Base-by-base conservation (phyloP, 768 basidiomycete species). In the Stropharia rugosoannulata region DNA sequence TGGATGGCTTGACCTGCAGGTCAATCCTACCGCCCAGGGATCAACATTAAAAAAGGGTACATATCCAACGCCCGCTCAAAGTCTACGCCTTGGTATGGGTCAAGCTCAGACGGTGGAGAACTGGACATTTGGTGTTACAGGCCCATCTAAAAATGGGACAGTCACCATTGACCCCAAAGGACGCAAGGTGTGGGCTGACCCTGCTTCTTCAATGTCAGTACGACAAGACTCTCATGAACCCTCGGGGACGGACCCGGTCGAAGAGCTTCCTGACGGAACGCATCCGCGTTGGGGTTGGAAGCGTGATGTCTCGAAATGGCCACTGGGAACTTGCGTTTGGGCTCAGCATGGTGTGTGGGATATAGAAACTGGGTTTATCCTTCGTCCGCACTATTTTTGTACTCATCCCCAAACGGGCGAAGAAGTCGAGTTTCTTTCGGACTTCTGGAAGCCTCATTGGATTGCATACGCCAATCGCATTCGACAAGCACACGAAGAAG, bases 291-390 rank as follows among this genome's bases (percentile, higher is more conserved):
- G 91, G 85, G 91, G 93, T 0, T 98, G 94, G 93, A 84, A 72
- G 58, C 83, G 95, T 44, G 86, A 85, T 52, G 64, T 70, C 3
- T 60, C 71, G 1, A 65, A 72, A 1, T 96, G 94, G 89, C 73
- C 78, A 46, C 76, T 93, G 1, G 95, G 95, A 3, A 82, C 74
- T 13, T 93, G 90, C 66, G 67, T 93, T 12, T 97, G 94, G 94
- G 93, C 93, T 0, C 80, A 81, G 64, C 93, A 96, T 63, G 89
- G 85, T 56, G 87, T 97, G 0, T 98, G 95, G 95, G 89, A 96
- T 65, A 56, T 84, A 58, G 78, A 84, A 56, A 81, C 84, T 0
- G 86, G 88, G 1, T 80, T 77, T 49, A 61, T 94, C 15, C 73
- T 93, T 55, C 74, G 76, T 13, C 86, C 90, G 0, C 80, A 87